Conservation (phyloP, 768 basidiomycete genomes). For the Podaxis pistillaris region DNA sequence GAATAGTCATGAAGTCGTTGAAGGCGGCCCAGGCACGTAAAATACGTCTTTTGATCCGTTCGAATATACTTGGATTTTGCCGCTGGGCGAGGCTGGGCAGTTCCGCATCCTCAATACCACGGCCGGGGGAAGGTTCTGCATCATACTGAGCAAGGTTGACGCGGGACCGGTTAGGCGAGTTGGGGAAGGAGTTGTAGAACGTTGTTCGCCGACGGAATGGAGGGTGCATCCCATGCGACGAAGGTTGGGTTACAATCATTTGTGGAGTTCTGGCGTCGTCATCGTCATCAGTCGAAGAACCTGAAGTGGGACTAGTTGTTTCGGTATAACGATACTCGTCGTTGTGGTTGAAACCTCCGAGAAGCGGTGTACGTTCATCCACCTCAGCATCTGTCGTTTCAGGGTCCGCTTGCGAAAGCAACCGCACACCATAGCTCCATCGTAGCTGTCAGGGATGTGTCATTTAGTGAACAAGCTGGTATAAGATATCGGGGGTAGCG, state of each 20-base stretch:
- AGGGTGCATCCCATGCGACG: not conserved
- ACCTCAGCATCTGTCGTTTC: slow-evolving; percentile 21
- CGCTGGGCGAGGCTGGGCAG: slow-evolving; percentile 3
- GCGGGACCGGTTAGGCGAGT: slow-evolving; percentile 46
- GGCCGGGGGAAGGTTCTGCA: slow-evolving; percentile 13
- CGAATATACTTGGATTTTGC: slow-evolving; percentile 20
- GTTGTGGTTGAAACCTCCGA: slow-evolving; percentile 20
- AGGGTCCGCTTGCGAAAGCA: slow-evolving; percentile 71
- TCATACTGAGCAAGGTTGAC: slow-evolving; percentile 30
- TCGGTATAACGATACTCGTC: slow-evolving; percentile 14
- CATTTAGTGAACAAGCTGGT: not conserved
- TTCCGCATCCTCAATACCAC: slow-evolving; percentile 20
- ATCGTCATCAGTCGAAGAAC: slow-evolving; percentile 11
- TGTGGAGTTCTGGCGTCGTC: slow-evolving; percentile 7
- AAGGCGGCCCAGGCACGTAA: slow-evolving; percentile 36
- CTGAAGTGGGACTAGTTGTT: slow-evolving; percentile 15
- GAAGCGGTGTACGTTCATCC: slow-evolving; percentile 37
- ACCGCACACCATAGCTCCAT: slow-evolving; percentile 90
- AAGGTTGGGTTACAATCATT: slow-evolving; percentile 6
- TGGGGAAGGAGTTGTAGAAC: slow-evolving; percentile 70
- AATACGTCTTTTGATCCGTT: slow-evolving; percentile 20
- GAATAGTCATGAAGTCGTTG: slow-evolving; percentile 84
- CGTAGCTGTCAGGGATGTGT: slow-evolving; percentile 54
- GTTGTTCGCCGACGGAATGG: slow-evolving; percentile 30
- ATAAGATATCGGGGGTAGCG: not conserved